Evolutionary conservation across 2,329 filamentous ascomycete species (phyloP).

Genomic region (Paraphaeosphaeria sporulosa): DNA sequence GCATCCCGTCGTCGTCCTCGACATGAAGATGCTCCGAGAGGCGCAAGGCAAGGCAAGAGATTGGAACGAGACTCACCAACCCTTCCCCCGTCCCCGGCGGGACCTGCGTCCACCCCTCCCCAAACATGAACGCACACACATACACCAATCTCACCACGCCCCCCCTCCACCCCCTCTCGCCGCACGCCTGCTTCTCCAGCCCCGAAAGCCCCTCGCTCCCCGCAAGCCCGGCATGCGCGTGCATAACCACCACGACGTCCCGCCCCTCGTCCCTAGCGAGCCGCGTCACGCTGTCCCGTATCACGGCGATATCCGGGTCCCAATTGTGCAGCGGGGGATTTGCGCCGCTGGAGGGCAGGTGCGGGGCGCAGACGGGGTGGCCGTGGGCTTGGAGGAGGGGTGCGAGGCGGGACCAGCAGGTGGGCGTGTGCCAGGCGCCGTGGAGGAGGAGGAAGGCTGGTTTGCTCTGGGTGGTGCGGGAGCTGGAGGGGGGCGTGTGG

Average conservation of each 20-base stretch:
- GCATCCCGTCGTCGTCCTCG: too few relatives aligned
- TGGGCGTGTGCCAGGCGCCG: constrained; percentile 8
- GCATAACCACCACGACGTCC: constrained; percentile 17
- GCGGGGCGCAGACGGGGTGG: constrained; percentile 7
- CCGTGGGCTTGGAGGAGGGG: constrained; percentile 2
- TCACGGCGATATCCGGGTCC: constrained; percentile 13
- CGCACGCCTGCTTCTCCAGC: constrained; percentile 13
- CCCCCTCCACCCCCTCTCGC: constrained; percentile 11
- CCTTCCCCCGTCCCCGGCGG: constrained; percentile 12
- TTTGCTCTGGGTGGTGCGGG: background rate
- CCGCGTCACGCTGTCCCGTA: constrained; percentile 4
- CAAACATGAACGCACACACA: constrained; percentile 14
- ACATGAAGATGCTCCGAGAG: too few relatives aligned
- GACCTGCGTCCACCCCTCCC: constrained; percentile 14
- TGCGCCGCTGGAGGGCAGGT: constrained; percentile 10
- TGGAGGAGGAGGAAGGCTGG: constrained; percentile 14
- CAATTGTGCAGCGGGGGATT: constrained; percentile 6
- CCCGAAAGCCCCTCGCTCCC: constrained; percentile 12
- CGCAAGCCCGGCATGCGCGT: constrained; percentile 14
- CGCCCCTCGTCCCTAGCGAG: constrained; percentile 9
- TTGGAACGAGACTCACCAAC: constrained; percentile 10
- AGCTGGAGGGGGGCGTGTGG: background rate
- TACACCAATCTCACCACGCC: constrained; percentile 17
- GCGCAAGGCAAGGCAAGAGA: too few relatives aligned
- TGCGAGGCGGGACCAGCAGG: constrained; percentile 8